These are phyloP conservation scores for Coemansia erecta DNA, from an alignment of 192 early-diverging fungal species.

Conservation along the genomic window DNA sequence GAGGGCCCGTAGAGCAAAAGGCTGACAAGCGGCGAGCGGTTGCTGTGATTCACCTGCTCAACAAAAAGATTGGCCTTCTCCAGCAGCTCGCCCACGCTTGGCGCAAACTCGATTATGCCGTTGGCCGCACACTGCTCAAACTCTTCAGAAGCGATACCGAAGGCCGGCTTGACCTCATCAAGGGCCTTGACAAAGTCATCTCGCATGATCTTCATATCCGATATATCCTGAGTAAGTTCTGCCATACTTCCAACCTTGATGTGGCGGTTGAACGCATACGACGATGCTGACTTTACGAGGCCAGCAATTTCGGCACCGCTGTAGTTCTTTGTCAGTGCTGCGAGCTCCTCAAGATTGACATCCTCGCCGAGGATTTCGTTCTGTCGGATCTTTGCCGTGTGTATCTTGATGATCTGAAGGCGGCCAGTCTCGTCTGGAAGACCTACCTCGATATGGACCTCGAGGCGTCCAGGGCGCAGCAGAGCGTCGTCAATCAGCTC, in stretches of 20 bases:
- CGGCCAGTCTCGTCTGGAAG: slow-evolving; percentile 91
- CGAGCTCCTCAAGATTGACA: slow-evolving; percentile 83
- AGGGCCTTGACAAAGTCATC: slow-evolving; percentile 87
- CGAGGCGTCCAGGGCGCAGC: slow-evolving; percentile 90
- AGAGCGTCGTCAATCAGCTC: slow-evolving; percentile 99
- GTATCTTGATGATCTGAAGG: slow-evolving; percentile 93
- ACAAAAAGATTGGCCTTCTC: slow-evolving; percentile 61
- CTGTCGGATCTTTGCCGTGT: slow-evolving; percentile 79
- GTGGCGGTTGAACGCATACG: slow-evolving; percentile 95
- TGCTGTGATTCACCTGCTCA: slow-evolving; percentile 74
- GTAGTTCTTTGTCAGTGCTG: slow-evolving; percentile 90
- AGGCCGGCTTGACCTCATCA: slow-evolving; percentile 90
- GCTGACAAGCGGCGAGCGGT: slow-evolving; percentile 87
- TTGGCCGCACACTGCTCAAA: slow-evolving; percentile 81
- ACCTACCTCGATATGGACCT: slow-evolving; percentile 96
- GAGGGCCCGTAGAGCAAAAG: slow-evolving; percentile 84
- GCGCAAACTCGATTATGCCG: slow-evolving; percentile 78
- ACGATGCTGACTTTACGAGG: slow-evolving; percentile 87
- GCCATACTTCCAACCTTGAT: slow-evolving; percentile 89
- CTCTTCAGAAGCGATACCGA: slow-evolving; percentile 92
- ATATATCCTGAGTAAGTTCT: slow-evolving; percentile 77
- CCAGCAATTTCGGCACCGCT: slow-evolving; percentile 96
- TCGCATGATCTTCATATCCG: slow-evolving; percentile 81
- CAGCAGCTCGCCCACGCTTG: slow-evolving; percentile 60
- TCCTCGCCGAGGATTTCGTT: slow-evolving; percentile 77